Evolutionary conservation across 176 grass and related monocot genomes (phyloP).

Genomic region (Guadua angustifolia): DNA sequence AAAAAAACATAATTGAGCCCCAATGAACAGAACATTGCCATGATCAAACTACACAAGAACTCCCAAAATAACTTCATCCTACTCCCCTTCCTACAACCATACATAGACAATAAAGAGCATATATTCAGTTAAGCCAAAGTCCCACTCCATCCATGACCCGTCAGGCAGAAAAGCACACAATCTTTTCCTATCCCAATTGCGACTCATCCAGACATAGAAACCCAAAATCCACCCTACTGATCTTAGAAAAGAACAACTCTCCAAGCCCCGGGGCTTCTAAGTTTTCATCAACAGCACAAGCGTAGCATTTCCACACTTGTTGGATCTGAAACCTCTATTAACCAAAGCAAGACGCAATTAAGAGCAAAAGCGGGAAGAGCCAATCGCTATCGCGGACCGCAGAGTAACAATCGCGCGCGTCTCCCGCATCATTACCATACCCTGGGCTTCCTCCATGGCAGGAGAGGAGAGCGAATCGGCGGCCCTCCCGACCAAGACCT

Average conservation of each 20-base stretch:
- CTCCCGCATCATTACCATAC: conserved; percentile 21
- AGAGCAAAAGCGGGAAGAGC: not conserved
- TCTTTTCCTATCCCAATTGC: not conserved
- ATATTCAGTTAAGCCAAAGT: not conserved
- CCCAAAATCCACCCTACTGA: not conserved
- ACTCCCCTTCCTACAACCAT: not conserved
- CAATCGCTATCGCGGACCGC: not conserved
- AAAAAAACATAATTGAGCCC: conserved; percentile 15
- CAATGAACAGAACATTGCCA: not conserved
- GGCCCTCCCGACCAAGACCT: not conserved
- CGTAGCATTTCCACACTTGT: not conserved
- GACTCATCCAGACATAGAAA: not conserved
- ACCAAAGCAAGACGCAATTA: not conserved
- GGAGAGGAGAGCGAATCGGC: not conserved
- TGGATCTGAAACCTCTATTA: conserved; percentile 8
- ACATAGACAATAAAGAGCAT: not conserved
- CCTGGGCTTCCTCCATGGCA: conserved; percentile 71
- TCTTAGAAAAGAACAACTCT: not conserved
- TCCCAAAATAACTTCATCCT: not conserved
- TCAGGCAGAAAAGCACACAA: not conserved
- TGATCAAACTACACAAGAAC: not conserved
- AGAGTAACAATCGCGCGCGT: no score
- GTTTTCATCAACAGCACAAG: no score
- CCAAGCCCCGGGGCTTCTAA: not conserved
- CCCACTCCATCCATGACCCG: not conserved